Percentiles rank a stretch among this genome's conserved stretches.
phyloP scores from a whole-genome alignment of 208 protist species.

The Trypanosoma rangeli region DNA sequence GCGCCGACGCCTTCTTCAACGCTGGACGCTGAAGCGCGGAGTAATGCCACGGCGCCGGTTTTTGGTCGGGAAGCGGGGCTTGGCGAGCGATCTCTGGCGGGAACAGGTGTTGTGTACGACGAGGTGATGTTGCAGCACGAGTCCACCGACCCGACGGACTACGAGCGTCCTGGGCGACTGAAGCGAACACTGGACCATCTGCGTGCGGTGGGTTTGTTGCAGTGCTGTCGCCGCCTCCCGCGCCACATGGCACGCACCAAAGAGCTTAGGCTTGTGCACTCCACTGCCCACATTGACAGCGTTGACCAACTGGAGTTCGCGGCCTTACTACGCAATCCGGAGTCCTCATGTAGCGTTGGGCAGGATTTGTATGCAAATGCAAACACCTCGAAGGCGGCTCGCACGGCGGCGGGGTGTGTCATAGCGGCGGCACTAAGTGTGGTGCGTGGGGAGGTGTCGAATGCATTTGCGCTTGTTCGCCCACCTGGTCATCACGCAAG shows the following conservation, averaged over 20 bases:
- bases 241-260: constrained; percentile 49
- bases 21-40: not conserved
- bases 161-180: constrained; percentile 76
- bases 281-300: constrained; percentile 56
- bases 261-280: constrained; percentile 81
- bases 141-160: constrained; percentile 54
- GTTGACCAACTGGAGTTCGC: constrained; percentile 75
- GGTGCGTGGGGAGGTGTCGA: constrained; percentile 47
- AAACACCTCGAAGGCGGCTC: constrained; percentile 61
- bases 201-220: constrained; percentile 48
- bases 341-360: constrained; percentile 35
- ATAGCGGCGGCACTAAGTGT: constrained; percentile 69
- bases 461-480: constrained; percentile 87
- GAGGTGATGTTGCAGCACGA: constrained; percentile 57
- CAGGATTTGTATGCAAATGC: constrained; percentile 78
- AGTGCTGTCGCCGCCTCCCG: constrained; percentile 43
- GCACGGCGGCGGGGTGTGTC: constrained; percentile 68
- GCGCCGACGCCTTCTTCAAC: not conserved
- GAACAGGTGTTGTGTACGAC: constrained; percentile 73
- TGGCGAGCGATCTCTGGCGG: not conserved
- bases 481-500: constrained; percentile 89
- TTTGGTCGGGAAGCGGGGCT: not conserved
- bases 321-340: constrained; percentile 24
- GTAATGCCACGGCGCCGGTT: not conserved
- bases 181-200: constrained; percentile 67